Conservation (phyloP, 78 protist species). For the Bigelowiella natans region DNA sequence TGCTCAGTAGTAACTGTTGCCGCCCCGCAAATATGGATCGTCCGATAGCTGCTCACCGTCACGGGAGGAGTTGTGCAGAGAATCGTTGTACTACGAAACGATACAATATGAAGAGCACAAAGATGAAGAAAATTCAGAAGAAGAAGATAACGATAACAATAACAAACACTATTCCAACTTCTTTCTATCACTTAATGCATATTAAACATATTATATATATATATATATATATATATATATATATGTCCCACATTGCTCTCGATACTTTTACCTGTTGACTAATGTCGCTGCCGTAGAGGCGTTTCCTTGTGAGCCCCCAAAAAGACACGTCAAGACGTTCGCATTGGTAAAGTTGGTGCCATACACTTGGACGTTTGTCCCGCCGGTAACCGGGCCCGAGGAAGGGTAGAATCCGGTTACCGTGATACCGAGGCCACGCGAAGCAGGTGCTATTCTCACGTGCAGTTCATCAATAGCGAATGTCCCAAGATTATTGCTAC, state of each 20-base stretch:
- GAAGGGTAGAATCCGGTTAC: background rate
- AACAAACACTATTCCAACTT: no score
- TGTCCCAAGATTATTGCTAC: background rate
- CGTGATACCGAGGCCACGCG: background rate
- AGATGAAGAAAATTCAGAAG: no score
- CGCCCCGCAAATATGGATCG: no score
- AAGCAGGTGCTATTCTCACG: background rate
- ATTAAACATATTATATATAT: background rate
- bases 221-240: background rate
- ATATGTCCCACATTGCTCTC: background rate
- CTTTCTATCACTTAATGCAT: no score
- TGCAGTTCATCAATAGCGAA: background rate
- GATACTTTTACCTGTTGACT: background rate
- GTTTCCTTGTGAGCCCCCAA: background rate
- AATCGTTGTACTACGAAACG: no score
- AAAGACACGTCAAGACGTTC: background rate
- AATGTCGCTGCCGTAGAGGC: background rate
- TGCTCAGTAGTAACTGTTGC: no score
- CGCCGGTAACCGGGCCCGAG: background rate
- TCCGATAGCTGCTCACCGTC: no score
- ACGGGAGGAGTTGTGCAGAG: no score
- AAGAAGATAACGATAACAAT: no score
- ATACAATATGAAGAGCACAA: no score
- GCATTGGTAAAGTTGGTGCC: background rate
- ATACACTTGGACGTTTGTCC: background rate